Evolutionary conservation across 441 rosid genomes (phyloP).

Genomic region (Eutrema salsugineum): DNA sequence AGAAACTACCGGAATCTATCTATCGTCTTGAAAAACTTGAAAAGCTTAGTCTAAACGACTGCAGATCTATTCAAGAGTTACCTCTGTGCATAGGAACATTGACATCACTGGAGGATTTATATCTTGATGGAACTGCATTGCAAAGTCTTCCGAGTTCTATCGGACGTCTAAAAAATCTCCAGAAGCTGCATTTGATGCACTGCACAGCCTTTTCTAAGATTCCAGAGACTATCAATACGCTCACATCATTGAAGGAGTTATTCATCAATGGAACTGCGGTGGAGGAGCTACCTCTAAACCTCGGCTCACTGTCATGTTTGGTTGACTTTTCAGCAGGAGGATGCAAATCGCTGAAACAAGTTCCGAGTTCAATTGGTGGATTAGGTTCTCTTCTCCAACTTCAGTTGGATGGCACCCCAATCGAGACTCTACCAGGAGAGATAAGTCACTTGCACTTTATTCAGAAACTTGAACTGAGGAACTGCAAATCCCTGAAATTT

Average conservation of each 20-base stretch:
- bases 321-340: conserved; percentile 33
- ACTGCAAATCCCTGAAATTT: conserved; percentile 34
- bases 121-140: conserved; percentile 35
- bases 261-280: conserved; percentile 19
- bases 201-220: conserved; percentile 40
- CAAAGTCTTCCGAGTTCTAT: conserved; percentile 45
- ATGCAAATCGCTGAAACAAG: conserved; percentile 26
- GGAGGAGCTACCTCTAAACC: conserved; percentile 41
- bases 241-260: conserved; percentile 35
- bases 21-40: conserved; percentile 39
- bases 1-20: conserved; percentile 45
- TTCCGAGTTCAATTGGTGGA: conserved; percentile 48
- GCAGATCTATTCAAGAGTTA: conserved; percentile 39
- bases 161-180: conserved; percentile 44
- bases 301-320: conserved; percentile 37
- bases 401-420: conserved; percentile 38
- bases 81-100: conserved; percentile 37
- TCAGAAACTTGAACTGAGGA: conserved; percentile 35
- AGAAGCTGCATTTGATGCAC: conserved; percentile 39
- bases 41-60: conserved; percentile 43
- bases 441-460: conserved; percentile 41
- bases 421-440: conserved; percentile 43
- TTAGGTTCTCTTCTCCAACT: conserved; percentile 39
- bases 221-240: conserved; percentile 42
- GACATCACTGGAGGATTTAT: conserved; percentile 43